Evolutionary conservation across 23 red algal species (phyloP), one percentile per base, ranked within the genome.

Genomic region (Gracilaria domingensis): DNA sequence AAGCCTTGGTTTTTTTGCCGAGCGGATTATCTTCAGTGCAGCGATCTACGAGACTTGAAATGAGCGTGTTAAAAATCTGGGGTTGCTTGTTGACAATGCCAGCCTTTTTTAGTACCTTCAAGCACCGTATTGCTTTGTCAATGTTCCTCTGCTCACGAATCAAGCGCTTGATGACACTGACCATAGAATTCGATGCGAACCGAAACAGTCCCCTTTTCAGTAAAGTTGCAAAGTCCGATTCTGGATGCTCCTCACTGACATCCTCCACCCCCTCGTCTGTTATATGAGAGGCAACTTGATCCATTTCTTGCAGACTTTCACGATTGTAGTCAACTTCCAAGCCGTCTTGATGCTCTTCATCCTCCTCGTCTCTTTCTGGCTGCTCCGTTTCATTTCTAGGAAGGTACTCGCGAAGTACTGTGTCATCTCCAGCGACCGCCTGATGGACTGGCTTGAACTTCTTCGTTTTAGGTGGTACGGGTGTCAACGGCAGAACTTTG

Each of bases 121-220:
- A 25, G 36, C 87, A 81, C 30, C 57, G 54, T 17, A 90, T 90
- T 80, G 87, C 87, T 65, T 80, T 90, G 14, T 90, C 87, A 66
- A 79, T 35, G 26, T 72, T 75, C 23, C 47, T 51, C 2, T 64
- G 57, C 50, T 90, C 87, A 4, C 87, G 23, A 23, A 90, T 81
- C 55, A 90, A 18, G 17, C 87, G 71, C 17, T 48, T 50, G 30
- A 90, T 75, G 21, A 90, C 32, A 0, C 81, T 75, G 33, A 81
- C 51, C 47, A 90, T n/a, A 48, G 87, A 90, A 17, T 28, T 12
- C 18, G 87, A 70, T 9, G 87, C 87, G 70, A 90, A 90, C 35
- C 74, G 54, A 37, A 90, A 81, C 14, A 55, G 71, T 26, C 58
- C 58, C 23, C 39, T 77, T 23, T 39, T 60, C 17, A 90, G 57